A percentile compares a stretch with the other conserved stretches of the same genome.
These are phyloP conservation scores for Neurospora sp. DNA, from an alignment of 495 filamentous ascomycete genomes.

Conservation along the genomic window DNA sequence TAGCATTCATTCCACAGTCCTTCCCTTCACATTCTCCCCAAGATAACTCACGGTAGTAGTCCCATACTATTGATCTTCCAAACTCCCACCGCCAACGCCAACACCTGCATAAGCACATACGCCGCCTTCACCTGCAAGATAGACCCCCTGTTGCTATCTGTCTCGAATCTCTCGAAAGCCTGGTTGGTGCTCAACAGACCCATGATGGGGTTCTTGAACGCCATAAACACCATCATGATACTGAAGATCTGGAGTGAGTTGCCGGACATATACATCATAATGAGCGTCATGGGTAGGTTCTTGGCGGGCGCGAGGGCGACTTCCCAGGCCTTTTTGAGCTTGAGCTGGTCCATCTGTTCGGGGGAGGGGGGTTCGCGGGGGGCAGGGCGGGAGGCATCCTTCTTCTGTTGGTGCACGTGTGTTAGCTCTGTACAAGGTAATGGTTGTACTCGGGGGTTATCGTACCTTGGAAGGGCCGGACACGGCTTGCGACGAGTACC, in stretches of 20 bases:
- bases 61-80: conserved; percentile 99
- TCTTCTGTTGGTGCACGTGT: conserved; percentile 24
- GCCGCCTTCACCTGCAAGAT: conserved; percentile 73
- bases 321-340: conserved; percentile 99
- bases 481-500: conserved; percentile 48
- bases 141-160: conserved; percentile 59
- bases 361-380: conserved; percentile 48
- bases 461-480: conserved; percentile 37
- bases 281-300: conserved; percentile 90
- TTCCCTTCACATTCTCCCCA: background rate
- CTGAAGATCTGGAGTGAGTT: conserved; percentile 98
- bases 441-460: too few relatives aligned
- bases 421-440: background rate
- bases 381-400: conserved; percentile 28
- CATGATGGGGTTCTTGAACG: conserved; percentile 92
- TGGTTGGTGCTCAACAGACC: conserved; percentile 68
- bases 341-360: conserved; percentile 85
- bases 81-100: conserved; percentile 72
- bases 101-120: conserved; percentile 78
- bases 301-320: conserved; percentile 90
- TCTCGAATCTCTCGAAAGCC: conserved; percentile 82
- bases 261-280: conserved; percentile 99
- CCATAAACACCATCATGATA: conserved; percentile 99
- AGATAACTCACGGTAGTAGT: conserved; percentile 59
- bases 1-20: background rate